A percentile compares a stretch with the other conserved stretches of the same genome.
These are phyloP conservation scores for Lasiodiplodia sp. DNA, from an alignment of 2,329 filamentous ascomycete species.

Conservation along the genomic window DNA sequence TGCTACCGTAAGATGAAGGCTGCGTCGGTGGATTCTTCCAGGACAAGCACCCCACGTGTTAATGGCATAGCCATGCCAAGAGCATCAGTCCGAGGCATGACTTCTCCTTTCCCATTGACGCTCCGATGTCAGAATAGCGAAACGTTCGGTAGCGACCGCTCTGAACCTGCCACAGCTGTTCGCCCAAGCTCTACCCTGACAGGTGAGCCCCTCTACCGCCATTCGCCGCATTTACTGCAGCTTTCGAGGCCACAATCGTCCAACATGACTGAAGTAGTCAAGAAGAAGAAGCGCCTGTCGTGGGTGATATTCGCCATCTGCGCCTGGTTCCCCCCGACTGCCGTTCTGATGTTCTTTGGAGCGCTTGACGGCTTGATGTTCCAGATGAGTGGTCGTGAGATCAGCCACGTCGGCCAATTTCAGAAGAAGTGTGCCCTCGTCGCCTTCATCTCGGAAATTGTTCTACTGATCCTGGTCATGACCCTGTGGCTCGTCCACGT, in stretches of 20 bases:
- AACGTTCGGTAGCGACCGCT: not conserved
- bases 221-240: conserved; percentile 1
- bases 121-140: not conserved
- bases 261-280: not conserved
- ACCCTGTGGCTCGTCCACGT: conserved; percentile 16
- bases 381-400: conserved; percentile 13
- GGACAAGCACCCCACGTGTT: not conserved
- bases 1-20: not conserved
- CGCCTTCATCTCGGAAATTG: conserved; percentile 1
- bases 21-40: not conserved
- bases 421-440: conserved; percentile 21
- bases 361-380: conserved; percentile 20
- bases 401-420: not conserved
- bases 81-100: conserved; percentile 9
- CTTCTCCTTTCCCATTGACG: not conserved
- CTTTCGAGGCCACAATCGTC: not conserved
- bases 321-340: conserved; percentile 16
- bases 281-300: conserved; percentile 6
- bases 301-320: conserved; percentile 21
- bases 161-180: not conserved
- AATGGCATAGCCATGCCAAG: not conserved
- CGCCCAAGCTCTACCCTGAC: not conserved
- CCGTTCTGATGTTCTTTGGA: conserved; percentile 15
- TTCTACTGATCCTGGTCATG: conserved; percentile 10
- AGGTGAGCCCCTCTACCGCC: not conserved